Percentiles rank a stretch among this genome's conserved stretches.
Evolutionary conservation across 768 basidiomycete species (phyloP).

Genomic region (Cyclocybe aegerita): DNA sequence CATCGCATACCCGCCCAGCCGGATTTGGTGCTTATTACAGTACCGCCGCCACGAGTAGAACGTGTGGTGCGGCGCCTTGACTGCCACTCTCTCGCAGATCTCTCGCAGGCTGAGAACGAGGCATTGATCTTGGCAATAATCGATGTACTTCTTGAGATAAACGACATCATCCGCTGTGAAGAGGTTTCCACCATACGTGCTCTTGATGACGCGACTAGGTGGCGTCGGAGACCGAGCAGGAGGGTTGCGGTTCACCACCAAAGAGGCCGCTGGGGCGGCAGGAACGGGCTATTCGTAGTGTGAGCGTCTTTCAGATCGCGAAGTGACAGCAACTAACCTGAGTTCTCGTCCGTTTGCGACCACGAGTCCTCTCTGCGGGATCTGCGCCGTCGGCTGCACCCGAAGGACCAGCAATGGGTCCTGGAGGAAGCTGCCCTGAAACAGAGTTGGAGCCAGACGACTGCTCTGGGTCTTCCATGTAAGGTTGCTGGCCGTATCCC

Average conservation of each 20-base stretch:
- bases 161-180: slow-evolving; percentile 83
- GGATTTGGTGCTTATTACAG: slow-evolving; percentile 91
- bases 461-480: slow-evolving; percentile 46
- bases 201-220: slow-evolving; percentile 80
- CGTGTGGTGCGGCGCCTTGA: slow-evolving; percentile 92
- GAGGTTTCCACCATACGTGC: slow-evolving; percentile 85
- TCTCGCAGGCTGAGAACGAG: slow-evolving; percentile 77
- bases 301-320: slow-evolving; percentile 4
- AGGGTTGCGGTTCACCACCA: slow-evolving; percentile 68
- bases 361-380: slow-evolving; percentile 48
- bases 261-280: slow-evolving; percentile 62
- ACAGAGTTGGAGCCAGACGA: slow-evolving; percentile 20
- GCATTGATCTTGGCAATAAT: slow-evolving; percentile 88
- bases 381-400: slow-evolving; percentile 15
- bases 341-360: slow-evolving; percentile 67
- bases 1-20: slow-evolving; percentile 85
- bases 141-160: slow-evolving; percentile 86
- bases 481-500: slow-evolving; percentile 39
- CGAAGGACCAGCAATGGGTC: slow-evolving; percentile 30
- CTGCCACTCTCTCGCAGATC: slow-evolving; percentile 84
- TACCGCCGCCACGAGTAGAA: slow-evolving; percentile 92
- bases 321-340: slow-evolving; percentile 37
- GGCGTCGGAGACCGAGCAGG: slow-evolving; percentile 82
- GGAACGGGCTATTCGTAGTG: slow-evolving; percentile 46
- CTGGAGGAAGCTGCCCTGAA: slow-evolving; percentile 14